phyloP scores from a whole-genome alignment of 1,284 basidiomycete genomes.

The Microbotryomycetes sp. region DNA sequence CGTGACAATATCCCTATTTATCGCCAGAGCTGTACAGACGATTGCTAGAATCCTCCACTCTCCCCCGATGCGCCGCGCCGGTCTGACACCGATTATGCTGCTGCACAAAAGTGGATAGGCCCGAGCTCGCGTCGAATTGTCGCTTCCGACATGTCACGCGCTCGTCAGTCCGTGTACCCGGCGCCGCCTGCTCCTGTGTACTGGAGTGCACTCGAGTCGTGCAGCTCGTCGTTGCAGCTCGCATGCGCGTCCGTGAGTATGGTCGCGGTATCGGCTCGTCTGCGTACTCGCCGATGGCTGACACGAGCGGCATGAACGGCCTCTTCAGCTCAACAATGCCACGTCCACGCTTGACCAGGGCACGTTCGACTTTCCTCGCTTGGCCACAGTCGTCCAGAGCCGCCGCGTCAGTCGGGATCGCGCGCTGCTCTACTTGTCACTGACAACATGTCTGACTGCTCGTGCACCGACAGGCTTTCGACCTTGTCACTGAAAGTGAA shows the following conservation, averaged over 20 bases:
- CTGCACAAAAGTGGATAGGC: no score
- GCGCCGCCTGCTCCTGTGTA: constrained; percentile 2
- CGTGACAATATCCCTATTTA: no score
- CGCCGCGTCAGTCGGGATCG: constrained; percentile 8
- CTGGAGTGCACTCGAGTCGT: constrained; percentile 9
- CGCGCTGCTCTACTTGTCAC: no score
- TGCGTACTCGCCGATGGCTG: no score
- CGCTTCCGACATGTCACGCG: constrained; percentile 8
- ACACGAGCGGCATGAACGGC: not conserved
- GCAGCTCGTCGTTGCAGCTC: not conserved
- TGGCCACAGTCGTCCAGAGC: constrained; percentile 7
- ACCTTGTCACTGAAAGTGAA: constrained; percentile 28
- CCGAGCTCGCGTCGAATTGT: no score
- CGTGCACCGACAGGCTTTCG: constrained; percentile 25
- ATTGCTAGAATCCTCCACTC: no score
- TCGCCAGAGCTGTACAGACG: no score
- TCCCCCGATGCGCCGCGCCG: no score
- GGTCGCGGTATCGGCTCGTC: no score
- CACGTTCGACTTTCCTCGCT: constrained; percentile 6
- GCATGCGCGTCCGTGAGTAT: constrained; percentile 2
- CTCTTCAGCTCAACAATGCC: constrained; percentile 5
- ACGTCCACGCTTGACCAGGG: not conserved
- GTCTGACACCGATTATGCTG: no score
- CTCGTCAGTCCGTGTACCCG: constrained; percentile 12
- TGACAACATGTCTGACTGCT: no score